Evolutionary conservation across 2,329 filamentous ascomycete species (phyloP).

Genomic region (Pezizomycotina sp.): DNA sequence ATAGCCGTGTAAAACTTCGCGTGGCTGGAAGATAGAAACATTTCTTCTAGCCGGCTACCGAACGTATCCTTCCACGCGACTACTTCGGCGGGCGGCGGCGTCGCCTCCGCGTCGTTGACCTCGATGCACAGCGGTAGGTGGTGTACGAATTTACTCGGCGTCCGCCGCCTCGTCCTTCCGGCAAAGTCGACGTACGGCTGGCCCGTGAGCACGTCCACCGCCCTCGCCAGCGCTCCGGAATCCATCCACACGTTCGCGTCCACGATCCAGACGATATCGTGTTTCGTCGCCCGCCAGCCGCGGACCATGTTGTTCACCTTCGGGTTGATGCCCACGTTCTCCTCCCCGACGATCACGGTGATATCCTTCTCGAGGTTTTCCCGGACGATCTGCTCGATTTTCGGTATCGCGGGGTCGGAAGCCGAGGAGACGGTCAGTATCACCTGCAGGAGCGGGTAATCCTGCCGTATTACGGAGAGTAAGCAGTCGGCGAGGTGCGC

Average conservation of each 20-base stretch:
- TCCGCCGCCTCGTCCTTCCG: conserved; percentile 41
- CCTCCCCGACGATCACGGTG: conserved; percentile 60
- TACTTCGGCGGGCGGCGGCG: conserved; percentile 31
- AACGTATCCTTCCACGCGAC: conserved; percentile 14
- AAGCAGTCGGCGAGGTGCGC: conserved; percentile 84
- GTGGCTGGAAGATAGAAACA: conserved; percentile 85
- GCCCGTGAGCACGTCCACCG: conserved; percentile 77
- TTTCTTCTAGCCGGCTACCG: conserved; percentile 77
- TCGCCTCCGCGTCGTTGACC: conserved; percentile 33
- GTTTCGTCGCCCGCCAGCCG: conserved; percentile 73
- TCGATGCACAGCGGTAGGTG: conserved; percentile 86
- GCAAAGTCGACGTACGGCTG: conserved; percentile 35
- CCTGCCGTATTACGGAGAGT: conserved; percentile 64
- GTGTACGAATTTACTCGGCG: conserved; percentile 51
- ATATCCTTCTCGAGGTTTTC: conserved; percentile 60
- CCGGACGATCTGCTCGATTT: conserved; percentile 51
- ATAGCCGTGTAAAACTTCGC: conserved; percentile 97
- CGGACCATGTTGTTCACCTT: conserved; percentile 95
- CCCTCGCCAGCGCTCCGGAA: conserved; percentile 59
- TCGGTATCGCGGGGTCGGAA: conserved; percentile 58
- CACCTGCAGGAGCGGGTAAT: conserved; percentile 59
- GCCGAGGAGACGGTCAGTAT: conserved; percentile 49
- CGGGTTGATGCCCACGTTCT: conserved; percentile 86
- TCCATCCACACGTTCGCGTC: conserved; percentile 95
- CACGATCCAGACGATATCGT: conserved; percentile 81